Percentiles rank a stretch among this genome's conserved stretches.
These are phyloP conservation scores for Massariosphaeria phaeospora DNA, from an alignment of 495 filamentous ascomycete genomes.

Conservation along the genomic window DNA sequence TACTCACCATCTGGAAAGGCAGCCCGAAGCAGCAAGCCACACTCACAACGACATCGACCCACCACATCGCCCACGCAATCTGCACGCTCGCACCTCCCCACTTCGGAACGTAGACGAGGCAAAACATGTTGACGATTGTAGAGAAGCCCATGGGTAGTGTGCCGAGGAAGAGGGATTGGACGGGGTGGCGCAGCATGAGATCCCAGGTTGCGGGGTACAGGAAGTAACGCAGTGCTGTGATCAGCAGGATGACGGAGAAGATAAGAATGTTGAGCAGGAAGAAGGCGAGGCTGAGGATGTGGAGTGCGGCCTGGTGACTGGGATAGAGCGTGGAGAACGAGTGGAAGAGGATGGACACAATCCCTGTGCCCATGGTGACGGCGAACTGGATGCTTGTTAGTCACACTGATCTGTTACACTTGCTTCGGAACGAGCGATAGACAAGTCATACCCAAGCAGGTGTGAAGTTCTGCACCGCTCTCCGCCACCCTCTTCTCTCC, in stretches of 20 bases:
- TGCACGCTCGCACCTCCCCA: constrained; percentile 46
- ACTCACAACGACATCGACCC: constrained; percentile 51
- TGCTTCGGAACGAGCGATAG: not conserved
- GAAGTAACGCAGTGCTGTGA: constrained; percentile 52
- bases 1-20: constrained; percentile 57
- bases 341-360: constrained; percentile 57
- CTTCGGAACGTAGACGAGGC: constrained; percentile 50
- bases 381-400: constrained; percentile 38
- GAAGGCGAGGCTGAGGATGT: constrained; percentile 50
- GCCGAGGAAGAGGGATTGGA: constrained; percentile 58
- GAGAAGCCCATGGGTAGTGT: constrained; percentile 61
- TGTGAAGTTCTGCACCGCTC: constrained; percentile 26
- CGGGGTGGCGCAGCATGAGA: constrained; percentile 54
- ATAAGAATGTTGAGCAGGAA: constrained; percentile 54
- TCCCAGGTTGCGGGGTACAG: constrained; percentile 55
- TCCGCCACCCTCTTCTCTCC: constrained; percentile 13
- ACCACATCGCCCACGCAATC: constrained; percentile 53
- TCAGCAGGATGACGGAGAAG: constrained; percentile 44
- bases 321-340: constrained; percentile 42
- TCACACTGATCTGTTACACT: not conserved
- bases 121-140: constrained; percentile 57
- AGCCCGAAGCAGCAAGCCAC: constrained; percentile 49
- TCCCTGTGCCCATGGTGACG: constrained; percentile 62
- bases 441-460: constrained; percentile 20
- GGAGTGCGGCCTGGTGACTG: constrained; percentile 49